Percentiles rank a stretch among this genome's conserved stretches.
These are phyloP conservation scores for Euryodendron excelsum DNA, from an alignment of 148 eudicot genomes.

Conservation along the genomic window DNA sequence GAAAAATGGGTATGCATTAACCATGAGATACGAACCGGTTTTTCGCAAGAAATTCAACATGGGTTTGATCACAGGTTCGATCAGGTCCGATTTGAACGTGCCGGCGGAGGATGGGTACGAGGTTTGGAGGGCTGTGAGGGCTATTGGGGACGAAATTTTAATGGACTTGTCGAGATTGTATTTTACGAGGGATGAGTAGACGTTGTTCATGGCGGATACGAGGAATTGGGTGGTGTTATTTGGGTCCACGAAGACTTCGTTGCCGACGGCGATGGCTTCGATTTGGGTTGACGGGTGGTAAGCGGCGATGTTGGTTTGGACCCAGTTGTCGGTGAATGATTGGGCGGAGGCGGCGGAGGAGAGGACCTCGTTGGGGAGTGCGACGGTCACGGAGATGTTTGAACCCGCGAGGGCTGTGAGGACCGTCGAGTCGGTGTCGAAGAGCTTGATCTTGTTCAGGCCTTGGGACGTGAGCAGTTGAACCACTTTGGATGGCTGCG, in stretches of 20 bases:
- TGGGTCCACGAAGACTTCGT: constrained; percentile 73
- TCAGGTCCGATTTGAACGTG: constrained; percentile 57
- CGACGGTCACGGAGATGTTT: constrained; percentile 36
- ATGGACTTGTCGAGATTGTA: constrained; percentile 25
- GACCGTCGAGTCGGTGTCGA: constrained; percentile 47
- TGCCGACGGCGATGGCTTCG: constrained; percentile 75
- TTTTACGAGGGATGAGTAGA: constrained; percentile 39
- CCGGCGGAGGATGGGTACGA: constrained; percentile 85
- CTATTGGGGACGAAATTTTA: constrained; percentile 64
- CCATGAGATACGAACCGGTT: constrained; percentile 66
- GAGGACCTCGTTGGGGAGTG: constrained; percentile 74
- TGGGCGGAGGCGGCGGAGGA: constrained; percentile 57
- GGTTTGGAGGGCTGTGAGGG: constrained; percentile 43
- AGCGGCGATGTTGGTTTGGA: constrained; percentile 48
- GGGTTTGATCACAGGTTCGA: constrained; percentile 60
- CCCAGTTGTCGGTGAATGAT: constrained; percentile 72
- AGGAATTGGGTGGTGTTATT: constrained; percentile 43
- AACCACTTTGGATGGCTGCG: constrained; percentile 61
- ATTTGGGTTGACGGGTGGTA: constrained; percentile 41
- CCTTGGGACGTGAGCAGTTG: constrained; percentile 65
- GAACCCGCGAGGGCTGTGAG: constrained; percentile 46
- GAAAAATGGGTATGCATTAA: constrained; percentile 79
- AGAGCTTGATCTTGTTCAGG: constrained; percentile 59
- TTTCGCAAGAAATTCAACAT: constrained; percentile 52
- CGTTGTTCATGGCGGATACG: constrained; percentile 71